A percentile compares a stretch with the other conserved stretches of the same genome.
Evolutionary conservation across 1,284 basidiomycete genomes (phyloP).

Genomic region (Taiwanofungus camphoratus): DNA sequence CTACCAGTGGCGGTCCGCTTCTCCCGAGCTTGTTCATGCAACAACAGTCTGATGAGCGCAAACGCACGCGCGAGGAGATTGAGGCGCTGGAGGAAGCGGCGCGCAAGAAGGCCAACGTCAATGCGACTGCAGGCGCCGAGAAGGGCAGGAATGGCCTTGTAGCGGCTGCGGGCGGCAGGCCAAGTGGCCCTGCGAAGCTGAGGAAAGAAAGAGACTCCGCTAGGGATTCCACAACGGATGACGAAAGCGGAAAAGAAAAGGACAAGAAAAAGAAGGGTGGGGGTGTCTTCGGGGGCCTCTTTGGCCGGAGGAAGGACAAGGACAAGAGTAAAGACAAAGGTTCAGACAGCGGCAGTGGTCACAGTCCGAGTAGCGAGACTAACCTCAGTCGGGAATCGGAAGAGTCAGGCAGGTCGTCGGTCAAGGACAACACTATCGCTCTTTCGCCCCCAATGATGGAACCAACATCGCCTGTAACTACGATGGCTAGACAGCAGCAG

Average conservation of each 20-base stretch:
- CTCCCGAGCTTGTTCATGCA: slow-evolving; percentile 43
- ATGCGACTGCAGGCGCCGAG: slow-evolving; percentile 27
- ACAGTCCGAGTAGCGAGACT: slow-evolving; percentile 26
- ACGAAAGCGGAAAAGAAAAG: slow-evolving; percentile 42
- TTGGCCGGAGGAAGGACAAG: slow-evolving; percentile 75
- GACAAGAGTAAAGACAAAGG: slow-evolving; percentile 48
- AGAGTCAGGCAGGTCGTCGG: slow-evolving; percentile 47
- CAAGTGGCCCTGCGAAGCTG: slow-evolving; percentile 37
- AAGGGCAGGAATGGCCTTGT: slow-evolving; percentile 13
- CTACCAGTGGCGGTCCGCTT: slow-evolving; percentile 27
- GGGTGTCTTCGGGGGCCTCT: slow-evolving; percentile 67
- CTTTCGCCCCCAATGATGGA: slow-evolving; percentile 14
- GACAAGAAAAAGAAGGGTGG: slow-evolving; percentile 66
- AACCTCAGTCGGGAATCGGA: slow-evolving; percentile 38
- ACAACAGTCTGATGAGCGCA: slow-evolving; percentile 52
- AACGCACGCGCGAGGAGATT: slow-evolving; percentile 54
- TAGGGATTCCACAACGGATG: slow-evolving; percentile 35
- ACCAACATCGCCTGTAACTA: slow-evolving; percentile 36
- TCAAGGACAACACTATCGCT: slow-evolving; percentile 12
- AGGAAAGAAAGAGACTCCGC: slow-evolving; percentile 54
- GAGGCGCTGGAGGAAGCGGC: slow-evolving; percentile 52
- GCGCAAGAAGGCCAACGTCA: slow-evolving; percentile 44
- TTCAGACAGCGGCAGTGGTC: slow-evolving; percentile 35
- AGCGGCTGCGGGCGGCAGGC: slow-evolving; percentile 7
- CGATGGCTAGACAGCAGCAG: slow-evolving; percentile 34